phyloP scores from a whole-genome alignment of 805 yeast species.

The Torulaspora gathmanii region DNA sequence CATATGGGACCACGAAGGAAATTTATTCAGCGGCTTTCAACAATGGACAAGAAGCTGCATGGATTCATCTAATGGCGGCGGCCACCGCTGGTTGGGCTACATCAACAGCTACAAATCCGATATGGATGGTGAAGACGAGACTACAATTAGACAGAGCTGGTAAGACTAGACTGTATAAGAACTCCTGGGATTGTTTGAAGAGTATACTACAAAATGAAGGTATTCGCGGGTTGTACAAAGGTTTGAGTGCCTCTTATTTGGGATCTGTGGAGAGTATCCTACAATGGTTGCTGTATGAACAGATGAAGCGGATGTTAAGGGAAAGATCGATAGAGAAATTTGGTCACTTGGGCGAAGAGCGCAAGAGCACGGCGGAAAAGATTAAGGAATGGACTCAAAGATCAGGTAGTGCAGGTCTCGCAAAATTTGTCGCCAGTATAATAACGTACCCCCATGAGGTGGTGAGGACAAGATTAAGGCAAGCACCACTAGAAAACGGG shows the following conservation, averaged over 20 bases:
- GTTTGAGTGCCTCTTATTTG: constrained; percentile 89
- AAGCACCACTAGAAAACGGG: constrained; percentile 81
- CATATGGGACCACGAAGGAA: constrained; percentile 92
- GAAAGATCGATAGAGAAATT: constrained; percentile 42
- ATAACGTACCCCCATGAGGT: constrained; percentile 97
- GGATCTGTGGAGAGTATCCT: constrained; percentile 90
- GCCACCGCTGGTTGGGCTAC: constrained; percentile 90
- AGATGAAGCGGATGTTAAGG: constrained; percentile 72
- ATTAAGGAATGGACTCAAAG: constrained; percentile 89
- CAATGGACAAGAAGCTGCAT: constrained; percentile 71
- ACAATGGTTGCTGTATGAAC: constrained; percentile 96
- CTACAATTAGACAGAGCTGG: constrained; percentile 79
- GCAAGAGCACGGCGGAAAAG: constrained; percentile 49
- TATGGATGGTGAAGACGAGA: constrained; percentile 94
- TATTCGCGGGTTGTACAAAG: constrained; percentile 71
- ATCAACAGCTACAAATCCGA: constrained; percentile 94
- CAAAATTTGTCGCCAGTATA: constrained; percentile 87
- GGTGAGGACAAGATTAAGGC: constrained; percentile 90
- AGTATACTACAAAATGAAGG: constrained; percentile 77
- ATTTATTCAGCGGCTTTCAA: constrained; percentile 60
- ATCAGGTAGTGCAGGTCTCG: constrained; percentile 96
- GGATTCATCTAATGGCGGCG: constrained; percentile 83
- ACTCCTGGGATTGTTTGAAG: constrained; percentile 77
- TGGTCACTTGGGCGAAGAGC: constrained; percentile 33
- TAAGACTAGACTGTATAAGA: constrained; percentile 59